Base-by-base conservation (phyloP, 768 basidiomycete species). In the Mycena chlorophos region DNA sequence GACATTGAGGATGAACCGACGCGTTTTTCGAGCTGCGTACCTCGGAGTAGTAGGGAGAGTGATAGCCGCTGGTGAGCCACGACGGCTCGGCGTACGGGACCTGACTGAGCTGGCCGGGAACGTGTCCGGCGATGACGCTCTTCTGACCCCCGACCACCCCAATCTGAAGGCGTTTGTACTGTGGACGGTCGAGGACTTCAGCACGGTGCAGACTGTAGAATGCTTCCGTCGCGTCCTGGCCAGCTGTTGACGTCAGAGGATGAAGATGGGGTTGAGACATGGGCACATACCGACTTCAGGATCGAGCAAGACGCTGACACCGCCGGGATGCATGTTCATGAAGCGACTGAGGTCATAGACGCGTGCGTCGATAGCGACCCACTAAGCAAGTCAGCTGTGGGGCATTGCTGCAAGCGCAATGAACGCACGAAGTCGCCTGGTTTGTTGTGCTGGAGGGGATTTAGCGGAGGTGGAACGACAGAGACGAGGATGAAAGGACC, bases 321-420 rank as follows among this genome's bases (percentile, higher is more conserved):
- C 92, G 54, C 93, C 94, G 1, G 91, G 94, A 65, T 97, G 94
- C 47, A 94, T 73, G 46, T 77, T 78, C 63, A 81, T 81, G 75
- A 98, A 95, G 63, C 78, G 83, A 19, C 87, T 82, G 19, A 95
- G 71, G 71, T 94, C 86, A 69, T 86, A 94, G 28, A 93, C 92
- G 65, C 87, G 89, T 26, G 85, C 78, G 67, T 96, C 91, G 60
- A 94, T 82, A 59, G 93, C 80, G 43, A 94, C 73, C 91, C 91
- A 94, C 86, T 90, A 55, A 26, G 28, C 22, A 13, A 49, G 28
- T 57, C 29, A 54, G 52, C 6, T 19, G 2, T 1, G 22, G 19
- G 26, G 20, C 12, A 26, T 46, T 48, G 43, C 17, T 30, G 13
- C 34, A 16, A 28, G 6, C 5, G n/a, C 3, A 4, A 22, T 49